These are phyloP conservation scores for Blastomyces percursus DNA, from an alignment of 2,329 filamentous ascomycete genomes.

Conservation along the genomic window DNA sequence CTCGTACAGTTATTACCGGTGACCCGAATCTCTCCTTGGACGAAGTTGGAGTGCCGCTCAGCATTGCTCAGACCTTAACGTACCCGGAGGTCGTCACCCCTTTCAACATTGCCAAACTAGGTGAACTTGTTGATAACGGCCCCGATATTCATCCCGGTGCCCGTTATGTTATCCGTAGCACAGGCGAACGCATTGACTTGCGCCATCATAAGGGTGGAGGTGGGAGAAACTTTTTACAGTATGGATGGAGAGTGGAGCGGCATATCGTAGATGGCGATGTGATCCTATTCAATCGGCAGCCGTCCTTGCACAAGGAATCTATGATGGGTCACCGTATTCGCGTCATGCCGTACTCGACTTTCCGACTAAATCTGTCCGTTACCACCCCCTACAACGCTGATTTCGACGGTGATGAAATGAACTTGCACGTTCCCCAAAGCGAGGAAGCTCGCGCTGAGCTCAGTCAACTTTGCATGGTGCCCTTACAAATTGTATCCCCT, in stretches of 20 bases:
- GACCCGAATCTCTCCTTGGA: constrained; percentile 94
- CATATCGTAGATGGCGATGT: constrained; percentile 94
- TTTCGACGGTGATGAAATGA: constrained; percentile 99
- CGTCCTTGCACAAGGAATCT: constrained; percentile 97
- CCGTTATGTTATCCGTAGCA: constrained; percentile 88
- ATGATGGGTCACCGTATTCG: constrained; percentile 99
- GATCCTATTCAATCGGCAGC: constrained; percentile 99
- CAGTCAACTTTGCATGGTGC: constrained; percentile 92
- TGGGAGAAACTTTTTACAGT: constrained; percentile 68
- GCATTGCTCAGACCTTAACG: constrained; percentile 83
- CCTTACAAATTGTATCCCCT: constrained; percentile 93
- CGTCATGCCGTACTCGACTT: constrained; percentile 98
- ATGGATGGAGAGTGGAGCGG: constrained; percentile 97
- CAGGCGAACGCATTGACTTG: constrained; percentile 88
- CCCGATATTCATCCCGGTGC: constrained; percentile 93
- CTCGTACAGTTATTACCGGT: constrained; percentile 98
- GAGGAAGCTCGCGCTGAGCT: constrained; percentile 95
- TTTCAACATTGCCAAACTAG: constrained; percentile 92
- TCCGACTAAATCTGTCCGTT: constrained; percentile 92
- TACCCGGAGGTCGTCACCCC: constrained; percentile 96
- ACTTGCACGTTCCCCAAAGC: constrained; percentile 95
- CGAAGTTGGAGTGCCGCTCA: constrained; percentile 91
- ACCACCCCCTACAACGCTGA: constrained; percentile 99
- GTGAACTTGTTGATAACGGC: constrained; percentile 80
- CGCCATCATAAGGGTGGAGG: constrained; percentile 83